phyloP scores from a whole-genome alignment of 441 rosid genomes.

The Erodium trifolium region DNA sequence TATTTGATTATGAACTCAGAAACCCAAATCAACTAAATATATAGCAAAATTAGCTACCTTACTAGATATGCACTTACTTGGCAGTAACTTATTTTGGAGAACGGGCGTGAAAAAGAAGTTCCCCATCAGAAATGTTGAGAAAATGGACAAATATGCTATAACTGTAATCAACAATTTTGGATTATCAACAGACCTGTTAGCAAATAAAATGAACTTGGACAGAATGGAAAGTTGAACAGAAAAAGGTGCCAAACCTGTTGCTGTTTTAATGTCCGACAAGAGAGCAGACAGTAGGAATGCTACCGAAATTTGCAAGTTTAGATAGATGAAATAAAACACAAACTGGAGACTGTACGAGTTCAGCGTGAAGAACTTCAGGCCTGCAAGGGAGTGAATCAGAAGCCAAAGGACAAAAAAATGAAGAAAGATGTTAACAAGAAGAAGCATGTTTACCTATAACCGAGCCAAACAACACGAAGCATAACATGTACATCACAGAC shows the following conservation, averaged over 20 bases:
- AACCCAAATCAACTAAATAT: neutral
- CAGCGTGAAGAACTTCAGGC: conserved; percentile 15
- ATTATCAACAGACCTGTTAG: neutral
- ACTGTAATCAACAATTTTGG: conserved; percentile 9
- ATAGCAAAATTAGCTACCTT: neutral
- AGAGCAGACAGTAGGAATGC: conserved; percentile 13
- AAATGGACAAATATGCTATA: conserved; percentile 12
- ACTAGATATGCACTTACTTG: conserved; percentile 5
- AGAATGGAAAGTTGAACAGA: neutral
- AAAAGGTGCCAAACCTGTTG: conserved; percentile 11
- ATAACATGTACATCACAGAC: conserved; percentile 15
- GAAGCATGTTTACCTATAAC: conserved; percentile 2
- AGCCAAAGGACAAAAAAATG: neutral
- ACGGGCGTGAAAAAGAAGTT: neutral
- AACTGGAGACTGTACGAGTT: conserved; percentile 13
- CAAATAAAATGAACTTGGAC: neutral
- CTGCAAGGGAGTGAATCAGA: conserved; percentile 9
- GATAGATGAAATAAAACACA: conserved; percentile 16
- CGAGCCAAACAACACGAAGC: conserved; percentile 18
- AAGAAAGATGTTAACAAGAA: neutral
- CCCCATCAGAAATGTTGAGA: conserved; percentile 13
- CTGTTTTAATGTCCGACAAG: conserved; percentile 15
- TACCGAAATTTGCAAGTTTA: conserved; percentile 18
- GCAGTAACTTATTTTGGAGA: neutral
- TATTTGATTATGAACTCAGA: neutral